A percentile compares a stretch with the other conserved stretches of the same genome.
Conservation (phyloP, 805 yeast genomes). For the Teunomyces pallodes region DNA sequence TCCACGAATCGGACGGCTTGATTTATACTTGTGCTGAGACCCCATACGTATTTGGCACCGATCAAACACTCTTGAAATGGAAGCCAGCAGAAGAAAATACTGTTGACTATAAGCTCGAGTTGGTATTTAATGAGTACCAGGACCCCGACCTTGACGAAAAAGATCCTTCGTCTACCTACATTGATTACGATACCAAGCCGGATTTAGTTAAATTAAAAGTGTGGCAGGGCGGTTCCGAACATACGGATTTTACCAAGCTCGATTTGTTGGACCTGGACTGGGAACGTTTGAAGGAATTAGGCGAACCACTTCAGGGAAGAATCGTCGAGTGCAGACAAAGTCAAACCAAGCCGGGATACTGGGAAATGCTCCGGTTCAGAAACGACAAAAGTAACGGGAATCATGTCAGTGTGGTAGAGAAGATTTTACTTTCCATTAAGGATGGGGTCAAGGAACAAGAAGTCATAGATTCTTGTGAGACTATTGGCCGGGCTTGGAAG, state of each 20-base stretch:
- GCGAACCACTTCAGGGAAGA: constrained; percentile 85
- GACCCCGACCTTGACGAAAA: constrained; percentile 66
- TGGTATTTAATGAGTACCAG: constrained; percentile 56
- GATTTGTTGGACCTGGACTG: constrained; percentile 70
- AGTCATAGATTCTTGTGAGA: constrained; percentile 53
- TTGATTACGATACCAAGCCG: constrained; percentile 82
- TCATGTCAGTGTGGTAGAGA: constrained; percentile 75
- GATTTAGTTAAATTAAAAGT: constrained; percentile 55
- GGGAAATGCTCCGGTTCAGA: constrained; percentile 87
- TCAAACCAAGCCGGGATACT: constrained; percentile 51
- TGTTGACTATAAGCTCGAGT: constrained; percentile 74
- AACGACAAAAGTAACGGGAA: constrained; percentile 92
- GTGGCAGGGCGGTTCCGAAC: constrained; percentile 70
- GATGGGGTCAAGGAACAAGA: constrained; percentile 86
- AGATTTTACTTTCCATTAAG: constrained; percentile 76
- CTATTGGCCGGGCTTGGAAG: constrained; percentile 62
- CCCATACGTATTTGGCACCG: constrained; percentile 88
- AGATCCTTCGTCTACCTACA: constrained; percentile 68
- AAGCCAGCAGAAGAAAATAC: constrained; percentile 96
- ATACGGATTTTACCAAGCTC: constrained; percentile 67
- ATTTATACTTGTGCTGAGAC: constrained; percentile 89
- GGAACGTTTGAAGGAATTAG: constrained; percentile 64
- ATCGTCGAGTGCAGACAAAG: constrained; percentile 82
- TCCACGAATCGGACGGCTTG: constrained; percentile 91
- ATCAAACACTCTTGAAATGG: constrained; percentile 86